These are phyloP conservation scores for Eimeria zaria DNA, from an alignment of 169 alveolate genomes.

Conservation along the genomic window DNA sequence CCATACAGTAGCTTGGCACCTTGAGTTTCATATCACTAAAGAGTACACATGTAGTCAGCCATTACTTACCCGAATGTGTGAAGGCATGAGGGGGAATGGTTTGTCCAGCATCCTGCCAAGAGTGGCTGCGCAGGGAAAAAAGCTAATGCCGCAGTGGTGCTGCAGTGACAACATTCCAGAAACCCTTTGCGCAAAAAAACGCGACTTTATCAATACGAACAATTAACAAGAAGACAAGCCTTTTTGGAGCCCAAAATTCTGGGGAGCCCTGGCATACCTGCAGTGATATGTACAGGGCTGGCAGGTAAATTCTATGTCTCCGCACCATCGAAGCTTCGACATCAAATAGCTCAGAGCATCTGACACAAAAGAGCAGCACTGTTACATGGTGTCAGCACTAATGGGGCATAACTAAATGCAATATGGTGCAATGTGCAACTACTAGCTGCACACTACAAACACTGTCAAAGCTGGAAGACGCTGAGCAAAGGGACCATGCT, in stretches of 20 bases:
- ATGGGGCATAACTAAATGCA: background rate
- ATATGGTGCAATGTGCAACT: background rate
- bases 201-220: background rate
- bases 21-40: background rate
- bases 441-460: background rate
- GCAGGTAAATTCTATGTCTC: conserved; percentile 32
- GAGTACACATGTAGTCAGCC: background rate
- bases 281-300: conserved; percentile 68
- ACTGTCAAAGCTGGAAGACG: background rate
- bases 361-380: background rate
- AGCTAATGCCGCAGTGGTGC: conserved; percentile 83
- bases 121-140: conserved; percentile 75
- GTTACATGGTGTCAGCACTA: background rate
- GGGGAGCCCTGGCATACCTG: conserved; percentile 38
- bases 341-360: conserved; percentile 61
- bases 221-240: background rate
- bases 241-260: background rate
- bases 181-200: background rate
- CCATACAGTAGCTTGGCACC: background rate
- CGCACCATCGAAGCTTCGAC: conserved; percentile 72
- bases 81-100: conserved; percentile 77
- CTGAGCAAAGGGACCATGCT: background rate
- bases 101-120: conserved; percentile 42
- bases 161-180: conserved; percentile 1
- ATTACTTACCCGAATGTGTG: conserved; percentile 77